Percentiles rank a stretch among this genome's conserved stretches.
Evolutionary conservation across 805 yeast species (phyloP).

Genomic region (Spencermartinsiella europaea): DNA sequence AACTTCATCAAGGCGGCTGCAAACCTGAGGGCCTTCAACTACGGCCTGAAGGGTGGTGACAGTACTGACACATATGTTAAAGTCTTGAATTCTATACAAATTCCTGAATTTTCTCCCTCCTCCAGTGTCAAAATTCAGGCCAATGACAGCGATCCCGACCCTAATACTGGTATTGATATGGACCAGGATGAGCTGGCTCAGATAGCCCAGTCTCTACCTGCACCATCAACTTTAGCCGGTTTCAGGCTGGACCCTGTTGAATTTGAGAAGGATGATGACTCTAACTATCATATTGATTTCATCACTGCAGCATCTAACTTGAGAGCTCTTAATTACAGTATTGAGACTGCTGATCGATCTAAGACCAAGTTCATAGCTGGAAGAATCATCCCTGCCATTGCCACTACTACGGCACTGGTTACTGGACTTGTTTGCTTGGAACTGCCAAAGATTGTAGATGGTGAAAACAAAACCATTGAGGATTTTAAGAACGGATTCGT

Average conservation of each 20-base stretch:
- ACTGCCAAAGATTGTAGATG: constrained; percentile 81
- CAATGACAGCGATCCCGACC: constrained; percentile 51
- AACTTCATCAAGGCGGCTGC: constrained; percentile 87
- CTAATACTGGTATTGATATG: constrained; percentile 23
- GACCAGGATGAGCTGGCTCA: constrained; percentile 62
- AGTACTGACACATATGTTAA: constrained; percentile 46
- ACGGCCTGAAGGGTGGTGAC: constrained; percentile 76
- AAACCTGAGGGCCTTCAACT: constrained; percentile 81
- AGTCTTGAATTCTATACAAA: constrained; percentile 45
- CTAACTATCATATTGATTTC: constrained; percentile 94
- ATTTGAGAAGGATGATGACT: constrained; percentile 96
- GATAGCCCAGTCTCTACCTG: constrained; percentile 76
- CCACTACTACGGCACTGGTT: constrained; percentile 97
- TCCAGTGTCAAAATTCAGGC: constrained; percentile 76
- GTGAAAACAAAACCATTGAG: constrained; percentile 62
- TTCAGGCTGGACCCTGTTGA: constrained; percentile 85
- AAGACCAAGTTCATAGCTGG: constrained; percentile 98
- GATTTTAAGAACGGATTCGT: constrained; percentile 89
- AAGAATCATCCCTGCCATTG: constrained; percentile 96
- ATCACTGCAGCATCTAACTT: constrained; percentile 94
- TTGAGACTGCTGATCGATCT: constrained; percentile 81
- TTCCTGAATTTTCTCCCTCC: constrained; percentile 70
- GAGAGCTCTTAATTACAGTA: constrained; percentile 86
- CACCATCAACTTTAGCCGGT: constrained; percentile 83
- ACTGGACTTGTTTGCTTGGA: constrained; percentile 93